phyloP scores from a whole-genome alignment of 2,329 filamentous ascomycete species.

The Teratosphaeriaceae sp. region DNA sequence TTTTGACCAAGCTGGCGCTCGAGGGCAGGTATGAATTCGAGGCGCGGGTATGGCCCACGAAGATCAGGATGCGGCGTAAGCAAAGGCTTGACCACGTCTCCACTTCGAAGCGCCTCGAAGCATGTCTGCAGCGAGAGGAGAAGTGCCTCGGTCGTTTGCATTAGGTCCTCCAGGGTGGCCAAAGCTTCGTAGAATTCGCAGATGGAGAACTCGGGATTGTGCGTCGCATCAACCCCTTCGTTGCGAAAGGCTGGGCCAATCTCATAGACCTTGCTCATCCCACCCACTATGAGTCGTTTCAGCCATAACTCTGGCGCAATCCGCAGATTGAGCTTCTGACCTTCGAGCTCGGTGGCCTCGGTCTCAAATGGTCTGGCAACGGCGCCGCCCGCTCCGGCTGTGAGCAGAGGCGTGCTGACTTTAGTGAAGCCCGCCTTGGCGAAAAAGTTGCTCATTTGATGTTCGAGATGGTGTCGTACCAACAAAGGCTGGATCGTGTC shows the following conservation, averaged over 20 bases:
- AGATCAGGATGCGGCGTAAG: constrained; percentile 22
- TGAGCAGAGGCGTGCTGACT: constrained; percentile 85
- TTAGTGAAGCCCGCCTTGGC: constrained; percentile 69
- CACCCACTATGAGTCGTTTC: constrained; percentile 84
- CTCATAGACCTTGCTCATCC: constrained; percentile 84
- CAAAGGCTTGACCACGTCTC: constrained; percentile 15
- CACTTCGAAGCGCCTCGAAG: neutral
- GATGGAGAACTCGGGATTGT: constrained; percentile 96
- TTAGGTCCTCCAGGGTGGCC: constrained; percentile 67
- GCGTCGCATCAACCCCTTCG: constrained; percentile 76
- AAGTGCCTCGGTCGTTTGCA: constrained; percentile 67
- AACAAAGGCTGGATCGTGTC: constrained; percentile 62
- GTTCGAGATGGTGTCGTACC: constrained; percentile 67
- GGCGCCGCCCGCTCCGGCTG: constrained; percentile 77
- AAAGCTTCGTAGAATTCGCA: constrained; percentile 96
- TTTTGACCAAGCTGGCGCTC: constrained; percentile 56
- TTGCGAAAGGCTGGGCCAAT: constrained; percentile 91
- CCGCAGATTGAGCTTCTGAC: constrained; percentile 66
- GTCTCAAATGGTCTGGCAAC: constrained; percentile 82
- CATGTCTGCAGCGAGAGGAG: constrained; percentile 32
- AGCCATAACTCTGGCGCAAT: constrained; percentile 95
- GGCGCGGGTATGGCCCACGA: constrained; percentile 42
- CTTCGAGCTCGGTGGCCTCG: constrained; percentile 65
- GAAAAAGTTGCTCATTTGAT: constrained; percentile 67
- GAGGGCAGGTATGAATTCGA: constrained; percentile 78